These are phyloP conservation scores for Agarophyton chilense DNA, from an alignment of 23 red algal species.

Conservation along the genomic window DNA sequence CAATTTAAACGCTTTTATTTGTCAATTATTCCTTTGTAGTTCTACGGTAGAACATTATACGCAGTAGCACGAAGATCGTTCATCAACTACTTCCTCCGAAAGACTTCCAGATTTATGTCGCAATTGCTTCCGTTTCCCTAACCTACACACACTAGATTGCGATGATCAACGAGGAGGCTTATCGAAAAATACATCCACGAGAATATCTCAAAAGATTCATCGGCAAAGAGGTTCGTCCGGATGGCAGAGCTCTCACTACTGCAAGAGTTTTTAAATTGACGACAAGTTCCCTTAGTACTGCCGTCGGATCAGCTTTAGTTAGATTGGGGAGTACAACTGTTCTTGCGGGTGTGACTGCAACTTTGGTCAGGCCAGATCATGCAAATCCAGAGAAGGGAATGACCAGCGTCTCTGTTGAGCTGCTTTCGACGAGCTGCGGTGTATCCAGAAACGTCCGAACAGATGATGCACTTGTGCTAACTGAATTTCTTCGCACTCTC, in stretches of 20 bases:
- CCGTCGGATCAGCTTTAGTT: constrained; percentile 59
- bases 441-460: constrained; percentile 30
- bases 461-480: constrained; percentile 51
- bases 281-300: constrained; percentile 46
- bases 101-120: too few species aligned
- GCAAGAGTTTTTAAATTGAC: constrained; percentile 35
- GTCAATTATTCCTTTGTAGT: too few species aligned
- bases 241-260: constrained; percentile 46
- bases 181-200: constrained; percentile 46
- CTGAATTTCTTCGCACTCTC: constrained; percentile 41
- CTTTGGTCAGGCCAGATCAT: constrained; percentile 35
- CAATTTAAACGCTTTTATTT: too few species aligned
- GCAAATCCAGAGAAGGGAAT: constrained; percentile 48
- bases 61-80: too few species aligned
- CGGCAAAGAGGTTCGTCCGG: constrained; percentile 47
- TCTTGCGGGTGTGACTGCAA: constrained; percentile 59
- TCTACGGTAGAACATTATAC: too few species aligned
- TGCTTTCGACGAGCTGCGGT: constrained; percentile 23
- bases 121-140: too few species aligned
- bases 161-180: constrained; percentile 49
- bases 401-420: constrained; percentile 36
- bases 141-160: background rate
- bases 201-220: constrained; percentile 68
- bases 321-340: constrained; percentile 63
- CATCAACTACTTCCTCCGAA: too few species aligned